Conservation (phyloP, 768 basidiomycete genomes). For the Pholiota conissans region DNA sequence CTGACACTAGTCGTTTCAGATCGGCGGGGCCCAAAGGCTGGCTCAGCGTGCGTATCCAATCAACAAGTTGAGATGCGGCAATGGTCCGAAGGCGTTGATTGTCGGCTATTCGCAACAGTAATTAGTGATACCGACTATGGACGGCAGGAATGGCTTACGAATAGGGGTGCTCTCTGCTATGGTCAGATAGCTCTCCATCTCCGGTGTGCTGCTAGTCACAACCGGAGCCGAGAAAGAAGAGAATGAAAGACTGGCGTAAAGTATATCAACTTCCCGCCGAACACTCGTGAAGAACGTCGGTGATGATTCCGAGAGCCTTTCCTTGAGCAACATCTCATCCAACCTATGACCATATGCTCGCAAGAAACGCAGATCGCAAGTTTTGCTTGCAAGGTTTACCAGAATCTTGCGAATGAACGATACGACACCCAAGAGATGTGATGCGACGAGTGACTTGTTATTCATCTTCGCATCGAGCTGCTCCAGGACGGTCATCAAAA, state of each 20-base stretch:
- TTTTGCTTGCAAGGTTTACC: conserved; percentile 56
- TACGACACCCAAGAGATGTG: conserved; percentile 62
- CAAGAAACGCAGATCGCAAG: conserved; percentile 42
- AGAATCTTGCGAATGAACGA: conserved; percentile 66
- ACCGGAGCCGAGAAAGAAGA: neutral
- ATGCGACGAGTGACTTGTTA: conserved; percentile 52
- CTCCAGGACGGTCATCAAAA: conserved; percentile 80
- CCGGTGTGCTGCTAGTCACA: neutral
- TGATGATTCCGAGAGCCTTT: conserved; percentile 38
- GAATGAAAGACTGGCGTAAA: conserved; percentile 12
- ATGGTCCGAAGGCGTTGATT: conserved; percentile 30
- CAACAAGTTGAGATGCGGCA: conserved; percentile 59
- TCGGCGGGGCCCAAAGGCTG: conserved; percentile 33
- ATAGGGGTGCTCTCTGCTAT: conserved; percentile 21
- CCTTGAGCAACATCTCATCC: conserved; percentile 28
- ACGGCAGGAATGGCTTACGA: conserved; percentile 38
- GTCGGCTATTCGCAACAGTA: conserved; percentile 32
- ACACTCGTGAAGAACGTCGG: conserved; percentile 16
- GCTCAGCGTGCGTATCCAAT: conserved; percentile 56
- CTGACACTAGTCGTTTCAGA: conserved; percentile 37
- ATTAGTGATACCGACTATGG: neutral
- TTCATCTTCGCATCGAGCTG: conserved; percentile 70
- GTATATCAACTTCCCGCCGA: conserved; percentile 19
- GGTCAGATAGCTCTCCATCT: conserved; percentile 5
- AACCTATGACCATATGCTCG: conserved; percentile 34